Evolutionary conservation across 768 basidiomycete genomes (phyloP), one percentile per base, ranked within the genome.

Genomic region (Brasilioporus rufonigricans): DNA sequence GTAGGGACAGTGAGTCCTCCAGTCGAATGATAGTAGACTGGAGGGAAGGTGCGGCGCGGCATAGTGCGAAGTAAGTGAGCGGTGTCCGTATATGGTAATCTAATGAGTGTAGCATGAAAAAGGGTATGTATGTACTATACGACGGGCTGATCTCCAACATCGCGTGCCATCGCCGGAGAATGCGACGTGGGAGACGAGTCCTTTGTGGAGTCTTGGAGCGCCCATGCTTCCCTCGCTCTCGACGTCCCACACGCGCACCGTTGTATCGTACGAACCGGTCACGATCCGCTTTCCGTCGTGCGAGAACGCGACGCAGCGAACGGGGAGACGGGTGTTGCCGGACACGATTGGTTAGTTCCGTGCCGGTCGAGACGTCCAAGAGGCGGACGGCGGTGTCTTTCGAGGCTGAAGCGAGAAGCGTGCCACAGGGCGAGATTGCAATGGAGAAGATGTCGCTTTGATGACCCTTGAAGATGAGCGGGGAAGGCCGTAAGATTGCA

Each of bases 241-340:
- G 1, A 63, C 44, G 47, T 73, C 68, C 70, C 70, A 73, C 4
- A 72, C 58, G 35, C 68, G 70, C 29, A 73, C 61, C 5, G 57
- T 66, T 39, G 50, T 39, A 14, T 71, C 70, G 1, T 53, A 32
- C 1, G 63, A 65, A 1, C 65, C 63, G 11, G 72, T 72, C 33
- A 71, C 57, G 19, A 71, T 54, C 14, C 61, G 63, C 48, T 57
- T 55, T 1, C 70, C 66, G 29, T 72, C 62, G 14, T 41, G 59
- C 9, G 71, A 62, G 44, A 73, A 71, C 14, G 54, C 12, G 44
- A 72, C 66, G 10, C 53, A 50, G n/a, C 62, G 66, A 3, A 70
- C 49, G 10, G 62, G 52, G 12, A 66, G 43, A 39, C 61, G 65
- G n/a, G 46, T 70, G 69, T 33, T 58, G 70, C 31, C 70, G 64